Evolutionary conservation across 805 yeast species (phyloP), one percentile per base, ranked within the genome.

Genomic region (Metschnikowia amazonensis): DNA sequence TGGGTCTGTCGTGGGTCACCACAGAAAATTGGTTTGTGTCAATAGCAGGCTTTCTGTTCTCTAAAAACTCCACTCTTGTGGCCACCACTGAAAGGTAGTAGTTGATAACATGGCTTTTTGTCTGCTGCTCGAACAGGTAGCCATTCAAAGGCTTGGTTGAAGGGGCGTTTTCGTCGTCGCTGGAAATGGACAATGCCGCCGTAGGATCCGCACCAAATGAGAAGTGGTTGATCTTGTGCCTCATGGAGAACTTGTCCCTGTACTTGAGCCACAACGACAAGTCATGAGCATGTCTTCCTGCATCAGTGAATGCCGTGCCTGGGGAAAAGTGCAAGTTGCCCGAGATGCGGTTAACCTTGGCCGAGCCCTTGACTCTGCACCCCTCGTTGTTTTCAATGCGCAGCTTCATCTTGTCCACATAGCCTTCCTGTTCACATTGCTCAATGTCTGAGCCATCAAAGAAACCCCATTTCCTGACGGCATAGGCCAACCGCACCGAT

Each of bases 251-350:
- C 48, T 78, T 79, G 46, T 75, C 76, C 1, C 65, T 64, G 49
- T 75, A 72, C 51, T 79, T 72, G 25, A 70, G 68, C 66, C 78
- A 94, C 43, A 88, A 72, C 6, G 96, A 84, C 44, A 86, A 65
- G 60, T 94, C 99, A 68, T 94, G 99, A 48, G 79, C 74, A 63
- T 94, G 99, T 42, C 76, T 75, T 14, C 79, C 80, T 8, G 68
- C 65, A 46, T 67, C 64, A 32, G 82, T 77, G 57, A 73, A 75
- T 1, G 95, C 81, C 21, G 85, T 81, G 33, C 99, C 99, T 3
- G 99, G 98, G 1, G 97, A 97, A 74, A 94, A 89, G 69, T 94
- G 98, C 51, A 94, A 68, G 59, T 88, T 86, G 39, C 99, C 99
- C 18, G 85, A 82, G 36, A 94, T 85, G 67, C 95, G 80, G 65